Percentiles rank a stretch among this genome's conserved stretches.
These are phyloP conservation scores for Ciborinia camelliae DNA, from an alignment of 2,329 filamentous ascomycete species.

Conservation along the genomic window DNA sequence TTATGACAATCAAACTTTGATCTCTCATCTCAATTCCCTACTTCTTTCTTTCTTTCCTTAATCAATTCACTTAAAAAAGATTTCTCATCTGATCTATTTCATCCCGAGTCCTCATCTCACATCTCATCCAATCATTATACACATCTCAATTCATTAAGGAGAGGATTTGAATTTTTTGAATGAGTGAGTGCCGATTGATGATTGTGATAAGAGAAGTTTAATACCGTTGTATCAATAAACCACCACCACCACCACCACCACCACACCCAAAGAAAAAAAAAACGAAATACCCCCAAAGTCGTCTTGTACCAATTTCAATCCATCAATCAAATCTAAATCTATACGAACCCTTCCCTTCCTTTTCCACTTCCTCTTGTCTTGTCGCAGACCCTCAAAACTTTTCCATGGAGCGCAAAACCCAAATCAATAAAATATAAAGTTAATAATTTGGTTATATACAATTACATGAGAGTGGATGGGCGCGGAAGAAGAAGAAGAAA, in stretches of 20 bases:
- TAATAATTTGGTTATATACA: neutral
- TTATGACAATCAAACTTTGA: neutral
- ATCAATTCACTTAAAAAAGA: neutral
- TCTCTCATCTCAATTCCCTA: neutral
- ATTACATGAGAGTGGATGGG: slow-evolving; percentile 22
- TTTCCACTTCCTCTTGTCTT: neutral
- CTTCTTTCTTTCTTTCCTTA: neutral
- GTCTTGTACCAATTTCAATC: slow-evolving; percentile 8
- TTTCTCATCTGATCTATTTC: neutral
- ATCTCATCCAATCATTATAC: neutral
- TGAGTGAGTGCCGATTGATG: slow-evolving; percentile 11
- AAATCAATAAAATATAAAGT: slow-evolving; percentile 19
- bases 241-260: too few relatives aligned
- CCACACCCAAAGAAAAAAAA: slow-evolving; percentile 22
- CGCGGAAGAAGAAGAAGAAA: slow-evolving; percentile 20
- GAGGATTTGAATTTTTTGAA: too few relatives aligned
- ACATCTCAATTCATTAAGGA: neutral
- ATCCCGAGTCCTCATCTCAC: too few relatives aligned
- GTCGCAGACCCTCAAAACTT: slow-evolving; percentile 15
- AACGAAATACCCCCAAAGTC: neutral
- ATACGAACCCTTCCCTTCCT: slow-evolving; percentile 4
- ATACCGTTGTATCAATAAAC: slow-evolving; percentile 15
- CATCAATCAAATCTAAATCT: neutral
- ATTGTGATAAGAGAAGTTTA: slow-evolving; percentile 12
- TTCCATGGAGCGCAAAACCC: slow-evolving; percentile 32